Evolutionary conservation across 2,329 filamentous ascomycete genomes (phyloP).

Genomic region (Lojkania enalia): DNA sequence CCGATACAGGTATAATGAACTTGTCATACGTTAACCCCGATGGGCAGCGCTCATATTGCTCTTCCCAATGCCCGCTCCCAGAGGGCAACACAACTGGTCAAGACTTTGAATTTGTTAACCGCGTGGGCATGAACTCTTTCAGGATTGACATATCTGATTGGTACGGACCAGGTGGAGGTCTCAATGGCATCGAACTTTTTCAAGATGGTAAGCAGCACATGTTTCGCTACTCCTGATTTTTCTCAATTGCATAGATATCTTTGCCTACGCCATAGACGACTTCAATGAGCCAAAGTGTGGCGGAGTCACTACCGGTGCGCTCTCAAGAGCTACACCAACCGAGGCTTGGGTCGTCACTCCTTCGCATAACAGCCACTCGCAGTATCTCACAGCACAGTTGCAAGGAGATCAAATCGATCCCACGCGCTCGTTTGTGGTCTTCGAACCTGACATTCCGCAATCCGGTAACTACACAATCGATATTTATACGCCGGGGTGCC

Average conservation of each 20-base stretch:
- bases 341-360: constrained; percentile 75
- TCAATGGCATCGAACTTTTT: constrained; percentile 85
- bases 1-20: constrained; percentile 92
- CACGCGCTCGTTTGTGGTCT: constrained; percentile 70
- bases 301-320: constrained; percentile 63
- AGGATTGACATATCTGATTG: constrained; percentile 82
- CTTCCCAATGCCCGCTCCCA: constrained; percentile 82
- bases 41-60: constrained; percentile 71
- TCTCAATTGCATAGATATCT: constrained; percentile 61
- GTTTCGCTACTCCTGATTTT: too few relatives aligned
- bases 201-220: constrained; percentile 68
- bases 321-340: constrained; percentile 66
- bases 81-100: constrained; percentile 70
- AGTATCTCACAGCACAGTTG: constrained; percentile 75
- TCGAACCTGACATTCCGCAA: constrained; percentile 81
- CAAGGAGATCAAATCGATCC: constrained; percentile 58
- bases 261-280: constrained; percentile 77
- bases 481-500: constrained; percentile 90
- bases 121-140: constrained; percentile 88
- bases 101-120: constrained; percentile 90
- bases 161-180: constrained; percentile 82
- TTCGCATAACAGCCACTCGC: constrained; percentile 69
- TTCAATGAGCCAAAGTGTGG: constrained; percentile 90
- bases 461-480: constrained; percentile 91
- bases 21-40: constrained; percentile 83